Evolutionary conservation across 2,329 filamentous ascomycete species (phyloP), one percentile per base, ranked within the genome.

Genomic region (Xylaria digitata): DNA sequence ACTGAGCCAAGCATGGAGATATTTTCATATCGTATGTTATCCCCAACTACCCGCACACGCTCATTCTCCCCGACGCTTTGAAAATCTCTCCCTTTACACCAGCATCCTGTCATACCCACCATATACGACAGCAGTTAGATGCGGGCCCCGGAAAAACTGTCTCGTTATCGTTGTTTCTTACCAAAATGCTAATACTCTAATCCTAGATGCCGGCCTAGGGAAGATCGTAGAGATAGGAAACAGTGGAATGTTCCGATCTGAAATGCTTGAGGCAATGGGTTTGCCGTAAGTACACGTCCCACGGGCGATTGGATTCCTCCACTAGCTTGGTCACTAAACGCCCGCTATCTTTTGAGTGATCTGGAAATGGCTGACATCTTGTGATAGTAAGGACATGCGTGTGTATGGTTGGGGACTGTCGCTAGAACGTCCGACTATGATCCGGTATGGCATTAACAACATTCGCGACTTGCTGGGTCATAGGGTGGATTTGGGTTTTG

Each of bases 191-290:
- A 55, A 55, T 15, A 30, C 19, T 42, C 34, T 26, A 8, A 55
- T 42, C n/a, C 5, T 13, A 61, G 58, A 61, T 61, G 15, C 58
- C 2, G 95, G 94, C 3, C 83, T 97, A 56, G 88, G 88, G 75
- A 97, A 96, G 84, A 91, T 96, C 83, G 92, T 98, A 30, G 95
- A 99, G 83, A 98, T 99, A 78, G 96, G 96, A 68, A 99, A 99
- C 83, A 95, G 91, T 75, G 96, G 96, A 71, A 98, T 99, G 94
- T 99, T 99, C 89, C 87, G 96, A 73, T 94, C 96, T 1, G 96
- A 99, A 82, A 97, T 98, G 94, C 81, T 97, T 77, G 91, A 97
- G 81, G 86, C 94, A 3, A 97, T 97, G 94, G 94, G 94, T 46
- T 81, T 98, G 76, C 95, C 95, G 57, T 66, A 50, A 55, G 63